Evolutionary conservation across 1,139 yeast species (phyloP), one percentile per base, ranked within the genome.

Genomic region (Candida pseudocylindracea): DNA sequence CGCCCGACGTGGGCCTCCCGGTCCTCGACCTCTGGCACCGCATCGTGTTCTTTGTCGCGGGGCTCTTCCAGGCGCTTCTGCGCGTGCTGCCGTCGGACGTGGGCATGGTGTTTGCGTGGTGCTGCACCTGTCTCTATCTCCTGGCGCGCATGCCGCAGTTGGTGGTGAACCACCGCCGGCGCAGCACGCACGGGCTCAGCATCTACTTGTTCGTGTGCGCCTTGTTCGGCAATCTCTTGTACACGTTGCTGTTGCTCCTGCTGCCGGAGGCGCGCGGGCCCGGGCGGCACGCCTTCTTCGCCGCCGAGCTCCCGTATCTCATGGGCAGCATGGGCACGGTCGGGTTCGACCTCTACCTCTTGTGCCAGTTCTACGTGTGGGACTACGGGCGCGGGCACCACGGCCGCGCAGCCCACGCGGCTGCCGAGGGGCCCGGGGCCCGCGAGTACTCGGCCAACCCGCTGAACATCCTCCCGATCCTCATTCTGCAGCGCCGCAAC

Each of bases 311-410:
- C 11, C 63, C 63, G 0, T 57, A 54, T 33, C 37, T 58, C 7
- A 43, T 52, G 10, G 61, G 63, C 2, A 52, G 57, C 35, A 42
- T 50, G 2, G 60, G 61, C 1, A 55, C 63, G 0, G 50, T 57
- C 4, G 10, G 50, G 10, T 55, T 57, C 34, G 64, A 58, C 39
- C 35, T 42, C 10, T 38, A 53, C 7, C 49, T 58, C 26, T 42
- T 58, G 27, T 40, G 45, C 29, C 64, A 58, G 39, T 53, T 48
- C 36, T 49, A 15, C 20, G 20, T 15, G 20, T 15, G 20, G 20
- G 20, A 15, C 20, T 15, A 15, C 6, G 20, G 20, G 6, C 20
- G 20, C 6, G 20, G 6, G 20, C 20, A 15, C 20, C 20, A 15
- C 20, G 6, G 20, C 20, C 20, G 20, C 20, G 6, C 20, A 6